These are phyloP conservation scores for Tephrocybe rancida DNA, from an alignment of 768 basidiomycete species.

Conservation along the genomic window DNA sequence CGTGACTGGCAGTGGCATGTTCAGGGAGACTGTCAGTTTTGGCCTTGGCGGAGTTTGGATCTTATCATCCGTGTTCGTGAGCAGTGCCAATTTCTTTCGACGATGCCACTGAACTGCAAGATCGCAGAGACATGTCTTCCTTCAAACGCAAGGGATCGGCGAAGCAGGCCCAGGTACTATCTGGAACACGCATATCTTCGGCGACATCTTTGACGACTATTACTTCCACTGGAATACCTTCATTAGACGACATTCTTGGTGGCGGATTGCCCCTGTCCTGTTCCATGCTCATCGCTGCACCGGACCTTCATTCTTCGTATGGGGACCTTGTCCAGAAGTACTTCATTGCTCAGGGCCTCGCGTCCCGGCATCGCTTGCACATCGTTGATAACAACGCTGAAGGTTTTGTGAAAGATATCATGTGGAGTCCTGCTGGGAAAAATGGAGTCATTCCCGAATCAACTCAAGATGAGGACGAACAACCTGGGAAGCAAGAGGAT, in stretches of 20 bases:
- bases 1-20: too few species aligned
- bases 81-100: background rate
- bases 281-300: constrained; percentile 71
- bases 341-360: constrained; percentile 86
- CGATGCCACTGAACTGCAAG: background rate
- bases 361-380: constrained; percentile 66
- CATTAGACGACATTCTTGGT: constrained; percentile 93
- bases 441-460: background rate
- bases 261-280: constrained; percentile 88
- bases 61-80: background rate
- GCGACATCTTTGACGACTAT: constrained; percentile 56
- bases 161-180: constrained; percentile 41
- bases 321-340: constrained; percentile 85
- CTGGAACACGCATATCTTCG: constrained; percentile 62
- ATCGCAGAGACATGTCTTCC: constrained; percentile 58
- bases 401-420: constrained; percentile 68
- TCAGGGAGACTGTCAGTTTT: background rate
- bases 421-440: constrained; percentile 70
- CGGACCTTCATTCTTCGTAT: constrained; percentile 87
- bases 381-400: constrained; percentile 63
- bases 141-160: constrained; percentile 68
- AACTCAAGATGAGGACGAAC: constrained; percentile 26
- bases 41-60: constrained; percentile 3
- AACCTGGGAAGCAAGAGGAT: constrained; percentile 38
- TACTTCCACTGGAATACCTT: constrained; percentile 87